A percentile compares a stretch with the other conserved stretches of the same genome.
Conservation (phyloP, 495 filamentous ascomycete genomes). For the Penicillium cataractarum region DNA sequence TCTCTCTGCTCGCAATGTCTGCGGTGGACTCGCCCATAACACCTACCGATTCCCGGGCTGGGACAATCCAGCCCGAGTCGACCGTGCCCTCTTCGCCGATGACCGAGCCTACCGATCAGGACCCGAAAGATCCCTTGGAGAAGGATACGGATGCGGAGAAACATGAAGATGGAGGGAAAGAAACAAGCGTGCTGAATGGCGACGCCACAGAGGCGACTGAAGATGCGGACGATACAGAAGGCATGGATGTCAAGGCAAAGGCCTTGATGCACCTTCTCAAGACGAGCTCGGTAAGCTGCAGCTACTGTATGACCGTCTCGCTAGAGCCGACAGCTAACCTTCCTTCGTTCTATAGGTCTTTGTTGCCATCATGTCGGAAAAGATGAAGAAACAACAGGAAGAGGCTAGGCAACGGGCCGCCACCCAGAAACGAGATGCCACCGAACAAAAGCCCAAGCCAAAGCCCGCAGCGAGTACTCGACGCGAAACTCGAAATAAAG, state of each 20-base stretch:
- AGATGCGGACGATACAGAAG: constrained; percentile 36
- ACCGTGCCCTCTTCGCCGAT: constrained; percentile 50
- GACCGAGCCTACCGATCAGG: constrained; percentile 26
- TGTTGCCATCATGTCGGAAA: constrained; percentile 60
- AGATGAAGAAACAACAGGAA: constrained; percentile 66
- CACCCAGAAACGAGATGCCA: constrained; percentile 37
- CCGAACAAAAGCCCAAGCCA: constrained; percentile 17
- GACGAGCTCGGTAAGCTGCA: constrained; percentile 53
- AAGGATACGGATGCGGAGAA: constrained; percentile 11
- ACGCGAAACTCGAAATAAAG: constrained; percentile 37
- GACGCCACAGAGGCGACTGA: background rate
- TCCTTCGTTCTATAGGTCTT: constrained; percentile 38
- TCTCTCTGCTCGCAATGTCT: constrained; percentile 28
- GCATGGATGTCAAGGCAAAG: constrained; percentile 46
- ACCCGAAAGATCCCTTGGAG: constrained; percentile 20
- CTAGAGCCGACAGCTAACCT: background rate
- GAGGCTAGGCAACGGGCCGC: constrained; percentile 53
- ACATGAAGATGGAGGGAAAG: background rate
- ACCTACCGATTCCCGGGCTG: constrained; percentile 36
- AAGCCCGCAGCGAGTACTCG: constrained; percentile 15
- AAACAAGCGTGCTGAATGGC: constrained; percentile 14
- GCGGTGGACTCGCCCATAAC: constrained; percentile 42
- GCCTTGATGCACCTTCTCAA: constrained; percentile 49
- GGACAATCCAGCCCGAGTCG: constrained; percentile 39
- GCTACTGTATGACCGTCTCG: background rate